Conservation (phyloP, 75 land plant species). For the Azolla pinnata region DNA sequence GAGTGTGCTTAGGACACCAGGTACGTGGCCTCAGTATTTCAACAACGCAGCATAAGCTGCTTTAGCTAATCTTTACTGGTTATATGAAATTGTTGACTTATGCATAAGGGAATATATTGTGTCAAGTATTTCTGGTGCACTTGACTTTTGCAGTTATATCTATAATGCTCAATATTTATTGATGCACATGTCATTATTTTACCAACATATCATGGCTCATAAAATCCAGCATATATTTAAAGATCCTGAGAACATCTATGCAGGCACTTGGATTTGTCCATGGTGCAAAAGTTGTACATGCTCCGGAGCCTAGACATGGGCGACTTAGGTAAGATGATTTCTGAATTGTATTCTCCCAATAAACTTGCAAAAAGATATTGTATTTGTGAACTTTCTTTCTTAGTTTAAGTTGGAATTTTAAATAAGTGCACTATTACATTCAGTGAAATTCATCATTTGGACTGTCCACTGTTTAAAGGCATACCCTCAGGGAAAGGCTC, state of each 20-base stretch:
- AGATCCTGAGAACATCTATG: background rate
- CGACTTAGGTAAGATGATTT: conserved; percentile 58
- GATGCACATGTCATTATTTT: no score
- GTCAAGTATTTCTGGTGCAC: no score
- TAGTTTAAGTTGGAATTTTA: no score
- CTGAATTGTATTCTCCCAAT: no score
- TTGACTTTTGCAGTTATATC: no score
- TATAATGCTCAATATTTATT: no score
- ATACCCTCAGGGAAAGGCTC: conserved; percentile 88
- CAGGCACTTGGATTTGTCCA: conserved; percentile 88
- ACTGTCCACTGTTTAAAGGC: conserved; percentile 53
- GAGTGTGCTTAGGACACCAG: conserved; percentile 99
- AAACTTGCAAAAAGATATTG: no score
- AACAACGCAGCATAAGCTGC: no score
- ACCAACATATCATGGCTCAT: no score
- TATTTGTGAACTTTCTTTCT: background rate
- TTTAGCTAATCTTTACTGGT: background rate
- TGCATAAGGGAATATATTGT: background rate
- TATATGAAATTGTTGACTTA: background rate
- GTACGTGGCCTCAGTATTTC: no score
- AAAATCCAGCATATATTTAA: no score
- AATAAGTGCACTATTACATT: no score
- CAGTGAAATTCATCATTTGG: conserved; percentile 86
- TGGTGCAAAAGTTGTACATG: conserved; percentile 84
- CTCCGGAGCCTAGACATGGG: conserved; percentile 90